Conservation (phyloP, 352 stramenopile genomes). For the Pythium phragmiticola region DNA sequence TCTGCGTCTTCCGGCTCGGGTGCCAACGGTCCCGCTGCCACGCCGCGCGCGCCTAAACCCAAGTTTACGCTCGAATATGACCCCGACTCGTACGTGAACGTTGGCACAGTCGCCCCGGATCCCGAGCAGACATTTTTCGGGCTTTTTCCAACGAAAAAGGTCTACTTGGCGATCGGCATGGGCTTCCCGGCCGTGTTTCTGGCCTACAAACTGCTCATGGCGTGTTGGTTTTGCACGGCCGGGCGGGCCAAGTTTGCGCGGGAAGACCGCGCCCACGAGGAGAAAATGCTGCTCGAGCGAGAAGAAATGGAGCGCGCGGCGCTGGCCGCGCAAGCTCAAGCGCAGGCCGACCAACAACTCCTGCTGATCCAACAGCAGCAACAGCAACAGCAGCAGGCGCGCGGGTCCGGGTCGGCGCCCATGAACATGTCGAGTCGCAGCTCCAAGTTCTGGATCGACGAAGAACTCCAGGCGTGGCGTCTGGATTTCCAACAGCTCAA, state of each 20-base stretch:
- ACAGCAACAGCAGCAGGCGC: constrained; percentile 1
- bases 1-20: not conserved
- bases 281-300: constrained; percentile 19
- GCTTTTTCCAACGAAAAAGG: constrained; percentile 28
- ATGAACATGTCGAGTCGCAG: constrained; percentile 10
- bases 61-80: constrained; percentile 16
- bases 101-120: constrained; percentile 22
- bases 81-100: constrained; percentile 19
- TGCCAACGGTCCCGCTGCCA: not conserved
- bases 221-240: constrained; percentile 29
- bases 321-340: not conserved
- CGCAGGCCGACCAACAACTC: constrained; percentile 7
- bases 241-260: constrained; percentile 25
- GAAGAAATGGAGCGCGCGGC: constrained; percentile 23
- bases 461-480: constrained; percentile 65
- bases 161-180: constrained; percentile 25
- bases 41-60: constrained; percentile 10
- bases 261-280: constrained; percentile 21
- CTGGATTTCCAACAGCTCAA: constrained; percentile 64
- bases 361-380: not conserved
- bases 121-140: constrained; percentile 29
- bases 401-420: not conserved
- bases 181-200: constrained; percentile 22
- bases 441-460: constrained; percentile 61
- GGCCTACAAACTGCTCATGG: constrained; percentile 30